Evolutionary conservation across 2,329 filamentous ascomycete species (phyloP), one percentile per base, ranked within the genome.

Genomic region (Daldinia sp.): DNA sequence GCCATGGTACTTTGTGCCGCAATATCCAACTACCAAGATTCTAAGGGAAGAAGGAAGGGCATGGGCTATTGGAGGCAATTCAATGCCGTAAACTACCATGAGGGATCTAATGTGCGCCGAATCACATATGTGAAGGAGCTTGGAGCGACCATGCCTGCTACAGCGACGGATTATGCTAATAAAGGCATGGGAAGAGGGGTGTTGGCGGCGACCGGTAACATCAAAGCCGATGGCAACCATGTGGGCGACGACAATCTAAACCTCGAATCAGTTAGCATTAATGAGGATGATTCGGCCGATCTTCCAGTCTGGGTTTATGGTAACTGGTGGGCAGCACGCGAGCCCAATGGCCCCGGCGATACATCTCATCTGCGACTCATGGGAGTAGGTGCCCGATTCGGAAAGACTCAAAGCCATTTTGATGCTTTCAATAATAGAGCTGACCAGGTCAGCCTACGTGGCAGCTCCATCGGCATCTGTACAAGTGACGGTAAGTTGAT

Each of bases 11-110:
- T 69, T 20, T 54, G 55, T n/a, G 48, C 62, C 12, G 58, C 63
- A 6, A 44, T 65, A 46, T 44, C 67, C 12, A 66, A 66, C 55
- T 69, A 63, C 13, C 33, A 48, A 13, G 50, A 66, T 20, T 66
- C 59, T 28, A 35, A 30, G 12, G 50, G 55, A 12, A 59, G 63
- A 26, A 59, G 54, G 26, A 23, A 57, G 23, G 42, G 54, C 23
- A 66, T 60, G 30, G 63, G 50, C 1, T 69, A 66, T n/a, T 66
- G 59, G 63, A 66, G 59, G 13, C 63, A 63, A 35, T 66, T 63
- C 50, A 63, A 63, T 15, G 48, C 46, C 30, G 54, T 63, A 44
- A 53, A 66, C 30, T 66, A 69, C 20, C 48, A 66, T 26, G 50
- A 60, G 33, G 59, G 58, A 35, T 23, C 59, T 0, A 39, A 33